Evolutionary conservation across 2,329 filamentous ascomycete genomes (phyloP).

Genomic region (Hymenoscyphus fructigenus): DNA sequence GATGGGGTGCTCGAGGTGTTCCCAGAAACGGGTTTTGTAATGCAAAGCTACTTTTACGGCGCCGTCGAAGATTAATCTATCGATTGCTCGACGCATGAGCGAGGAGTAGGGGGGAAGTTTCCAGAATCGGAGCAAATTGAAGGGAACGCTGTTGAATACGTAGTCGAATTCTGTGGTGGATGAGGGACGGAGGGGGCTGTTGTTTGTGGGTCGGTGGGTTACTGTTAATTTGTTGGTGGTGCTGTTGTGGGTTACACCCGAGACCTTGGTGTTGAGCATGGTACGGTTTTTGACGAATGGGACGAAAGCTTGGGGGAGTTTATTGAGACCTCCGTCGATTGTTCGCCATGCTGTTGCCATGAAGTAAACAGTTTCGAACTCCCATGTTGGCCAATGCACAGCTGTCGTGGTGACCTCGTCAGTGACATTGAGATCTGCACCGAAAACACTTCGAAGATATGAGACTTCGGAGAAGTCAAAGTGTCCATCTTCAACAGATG

Average conservation of each 20-base stretch:
- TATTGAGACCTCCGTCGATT: slow-evolving; percentile 45
- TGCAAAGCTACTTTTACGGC: slow-evolving; percentile 63
- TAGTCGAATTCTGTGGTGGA: too few species aligned
- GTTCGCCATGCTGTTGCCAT: slow-evolving; percentile 13
- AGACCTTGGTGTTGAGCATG: too few species aligned
- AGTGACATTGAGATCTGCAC: slow-evolving; percentile 34
- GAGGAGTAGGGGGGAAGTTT: too few species aligned
- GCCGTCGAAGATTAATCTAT: slow-evolving; percentile 40
- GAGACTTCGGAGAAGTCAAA: slow-evolving; percentile 54
- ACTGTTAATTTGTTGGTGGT: too few species aligned
- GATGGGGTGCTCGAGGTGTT: slow-evolving; percentile 44
- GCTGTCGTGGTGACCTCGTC: slow-evolving; percentile 21
- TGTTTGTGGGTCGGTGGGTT: too few species aligned
- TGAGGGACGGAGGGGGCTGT: too few species aligned
- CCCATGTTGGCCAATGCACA: slow-evolving; percentile 48
- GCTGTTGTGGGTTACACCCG: too few species aligned
- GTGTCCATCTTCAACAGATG: slow-evolving; percentile 51
- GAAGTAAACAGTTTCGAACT: slow-evolving; percentile 13
- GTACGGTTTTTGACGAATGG: too few species aligned
- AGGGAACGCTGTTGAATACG: too few species aligned
- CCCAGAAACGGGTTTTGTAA: slow-evolving; percentile 63
- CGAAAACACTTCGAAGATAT: slow-evolving; percentile 23
- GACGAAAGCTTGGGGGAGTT: slow-evolving; percentile 39
- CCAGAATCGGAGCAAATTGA: too few species aligned
- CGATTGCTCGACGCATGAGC: too few species aligned